Conservation (phyloP, 1,284 basidiomycete species). For the Ganoderma resinaceum region DNA sequence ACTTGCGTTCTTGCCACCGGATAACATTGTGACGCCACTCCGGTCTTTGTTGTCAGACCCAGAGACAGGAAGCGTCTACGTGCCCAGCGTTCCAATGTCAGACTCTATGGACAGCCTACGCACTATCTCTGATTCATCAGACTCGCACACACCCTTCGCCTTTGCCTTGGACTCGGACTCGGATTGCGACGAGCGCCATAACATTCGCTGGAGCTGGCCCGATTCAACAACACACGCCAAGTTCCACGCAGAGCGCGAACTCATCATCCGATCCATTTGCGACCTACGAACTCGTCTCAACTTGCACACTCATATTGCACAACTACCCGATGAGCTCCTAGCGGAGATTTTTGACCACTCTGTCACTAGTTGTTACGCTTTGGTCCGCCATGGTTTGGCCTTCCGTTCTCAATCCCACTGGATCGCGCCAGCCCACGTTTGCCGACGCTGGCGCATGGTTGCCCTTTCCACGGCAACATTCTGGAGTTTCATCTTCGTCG, state of each 20-base stretch:
- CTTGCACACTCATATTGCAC: constrained; percentile 4
- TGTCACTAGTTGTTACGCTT: background rate
- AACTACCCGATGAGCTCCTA: constrained; percentile 12
- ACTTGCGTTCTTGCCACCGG: background rate
- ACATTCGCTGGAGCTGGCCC: no score
- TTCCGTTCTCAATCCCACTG: background rate
- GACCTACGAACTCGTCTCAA: constrained; percentile 9
- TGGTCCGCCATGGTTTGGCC: background rate
- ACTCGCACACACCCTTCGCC: background rate
- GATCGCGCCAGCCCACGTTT: background rate
- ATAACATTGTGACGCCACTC: background rate
- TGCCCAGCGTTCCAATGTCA: background rate
- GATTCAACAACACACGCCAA: background rate
- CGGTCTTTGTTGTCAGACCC: background rate
- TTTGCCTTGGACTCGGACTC: background rate
- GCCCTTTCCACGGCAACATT: background rate
- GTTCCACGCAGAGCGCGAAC: background rate
- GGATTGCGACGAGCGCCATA: background rate
- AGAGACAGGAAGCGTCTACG: background rate
- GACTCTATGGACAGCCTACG: background rate
- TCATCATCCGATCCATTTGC: background rate
- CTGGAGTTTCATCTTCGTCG: background rate
- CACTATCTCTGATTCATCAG: background rate
- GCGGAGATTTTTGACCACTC: constrained; percentile 7
- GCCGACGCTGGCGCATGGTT: background rate